Evolutionary conservation across 768 basidiomycete species (phyloP).

Genomic region (Melanogaster broomeanus): DNA sequence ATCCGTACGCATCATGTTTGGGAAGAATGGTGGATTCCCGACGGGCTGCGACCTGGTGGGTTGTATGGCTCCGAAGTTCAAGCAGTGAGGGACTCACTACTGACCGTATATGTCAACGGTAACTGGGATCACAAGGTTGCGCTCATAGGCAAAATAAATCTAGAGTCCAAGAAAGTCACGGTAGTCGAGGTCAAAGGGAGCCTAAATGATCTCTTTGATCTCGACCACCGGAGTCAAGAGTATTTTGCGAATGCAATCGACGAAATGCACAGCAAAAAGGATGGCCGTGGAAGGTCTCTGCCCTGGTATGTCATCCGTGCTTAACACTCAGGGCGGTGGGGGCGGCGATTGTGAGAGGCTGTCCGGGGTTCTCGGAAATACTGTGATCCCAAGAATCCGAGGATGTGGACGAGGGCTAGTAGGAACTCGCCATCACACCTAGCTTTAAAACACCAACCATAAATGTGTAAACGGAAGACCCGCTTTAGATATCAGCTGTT

Average conservation of each 20-base stretch:
- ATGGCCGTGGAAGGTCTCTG: constrained; percentile 2
- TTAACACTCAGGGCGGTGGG: constrained; percentile 4
- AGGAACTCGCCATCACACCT: too few relatives aligned
- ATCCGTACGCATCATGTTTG: constrained; percentile 11
- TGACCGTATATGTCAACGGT: constrained; percentile 11
- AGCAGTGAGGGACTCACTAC: not conserved
- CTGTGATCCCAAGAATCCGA: not conserved
- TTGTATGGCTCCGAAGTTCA: constrained; percentile 27
- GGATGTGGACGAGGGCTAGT: not conserved
- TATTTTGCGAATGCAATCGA: constrained; percentile 1
- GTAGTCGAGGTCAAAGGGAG: constrained; percentile 4
- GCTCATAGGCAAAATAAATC: not conserved
- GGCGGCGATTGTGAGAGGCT: not conserved
- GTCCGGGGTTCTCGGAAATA: not conserved
- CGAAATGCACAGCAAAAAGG: not conserved
- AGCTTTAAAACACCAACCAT: not conserved
- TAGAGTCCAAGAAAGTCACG: not conserved
- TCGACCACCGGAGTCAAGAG: too few relatives aligned
- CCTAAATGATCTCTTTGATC: too few relatives aligned
- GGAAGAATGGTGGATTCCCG: constrained; percentile 8
- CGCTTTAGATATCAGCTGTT: not conserved
- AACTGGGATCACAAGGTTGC: constrained; percentile 21
- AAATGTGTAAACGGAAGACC: not conserved
- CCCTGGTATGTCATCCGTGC: constrained; percentile 4
- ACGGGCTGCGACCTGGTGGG: not conserved